Percentiles rank a stretch among this genome's conserved stretches.
Evolutionary conservation across 192 early-diverging fungal species (phyloP).

Genomic region (Gryganskiella cystojenkinii): DNA sequence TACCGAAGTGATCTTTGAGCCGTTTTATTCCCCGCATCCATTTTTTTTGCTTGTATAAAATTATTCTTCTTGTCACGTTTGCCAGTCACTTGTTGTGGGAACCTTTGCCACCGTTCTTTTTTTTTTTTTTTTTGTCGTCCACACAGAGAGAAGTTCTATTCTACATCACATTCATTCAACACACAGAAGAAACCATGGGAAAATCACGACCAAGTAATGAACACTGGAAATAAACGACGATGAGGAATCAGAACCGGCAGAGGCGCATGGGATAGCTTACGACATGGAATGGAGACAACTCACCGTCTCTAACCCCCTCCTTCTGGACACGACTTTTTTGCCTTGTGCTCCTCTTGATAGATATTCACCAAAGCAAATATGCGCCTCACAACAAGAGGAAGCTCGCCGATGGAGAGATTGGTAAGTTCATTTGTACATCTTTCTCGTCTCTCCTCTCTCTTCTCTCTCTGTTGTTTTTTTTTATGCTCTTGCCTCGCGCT

Average conservation of each 20-base stretch:
- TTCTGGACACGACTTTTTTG: not conserved
- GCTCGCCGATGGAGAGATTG: conserved; percentile 21
- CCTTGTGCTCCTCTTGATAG: not conserved
- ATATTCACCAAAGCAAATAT: conserved; percentile 48
- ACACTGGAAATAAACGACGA: not conserved
- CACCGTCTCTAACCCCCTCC: not conserved
- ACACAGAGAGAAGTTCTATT: too few relatives aligned
- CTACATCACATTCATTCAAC: not conserved
- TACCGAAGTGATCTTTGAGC: too few relatives aligned
- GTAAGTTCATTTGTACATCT: conserved; percentile 9
- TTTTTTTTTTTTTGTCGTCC: conserved; percentile 3
- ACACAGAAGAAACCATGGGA: conserved; percentile 26
- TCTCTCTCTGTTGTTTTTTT: not conserved
- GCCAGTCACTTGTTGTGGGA: too few relatives aligned
- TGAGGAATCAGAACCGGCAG: not conserved
- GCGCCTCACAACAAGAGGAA: conserved; percentile 49
- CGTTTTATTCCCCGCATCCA: too few relatives aligned
- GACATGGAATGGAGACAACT: not conserved
- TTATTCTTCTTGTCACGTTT: too few relatives aligned
- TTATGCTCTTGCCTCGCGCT: not conserved
- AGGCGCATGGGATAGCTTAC: not conserved
- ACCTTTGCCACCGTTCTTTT: too few relatives aligned
- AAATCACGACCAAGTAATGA: conserved; percentile 43
- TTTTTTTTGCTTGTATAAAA: too few relatives aligned
- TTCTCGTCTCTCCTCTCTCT: not conserved